A percentile compares a stretch with the other conserved stretches of the same genome.
phyloP scores from a whole-genome alignment of 1,284 basidiomycete genomes.

The Trichosporon sp. region DNA sequence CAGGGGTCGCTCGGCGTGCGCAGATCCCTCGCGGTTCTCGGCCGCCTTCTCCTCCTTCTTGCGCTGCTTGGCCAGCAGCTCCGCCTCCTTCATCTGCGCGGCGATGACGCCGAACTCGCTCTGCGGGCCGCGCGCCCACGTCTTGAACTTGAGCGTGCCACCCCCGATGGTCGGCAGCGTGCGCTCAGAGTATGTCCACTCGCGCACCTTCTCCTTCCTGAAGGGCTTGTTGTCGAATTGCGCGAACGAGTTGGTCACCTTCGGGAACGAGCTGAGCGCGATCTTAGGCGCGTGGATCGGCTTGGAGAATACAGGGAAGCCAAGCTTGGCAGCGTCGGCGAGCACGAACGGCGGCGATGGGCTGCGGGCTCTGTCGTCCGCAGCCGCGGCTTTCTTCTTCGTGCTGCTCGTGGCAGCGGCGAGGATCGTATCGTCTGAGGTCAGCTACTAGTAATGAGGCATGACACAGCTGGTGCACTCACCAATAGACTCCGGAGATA shows the following conservation, averaged over 20 bases:
- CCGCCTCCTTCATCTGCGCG: conserved; percentile 35
- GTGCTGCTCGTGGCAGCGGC: conserved; percentile 5
- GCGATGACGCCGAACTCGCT: conserved; percentile 33
- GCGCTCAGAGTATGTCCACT: conserved; percentile 28
- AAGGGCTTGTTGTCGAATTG: conserved; percentile 37
- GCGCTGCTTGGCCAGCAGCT: conserved; percentile 21
- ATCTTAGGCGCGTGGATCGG: conserved; percentile 37
- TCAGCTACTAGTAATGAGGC: not conserved
- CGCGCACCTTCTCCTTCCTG: conserved; percentile 33
- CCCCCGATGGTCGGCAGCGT: conserved; percentile 34
- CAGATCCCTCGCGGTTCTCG: conserved; percentile 9
- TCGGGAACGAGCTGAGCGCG: conserved; percentile 33
- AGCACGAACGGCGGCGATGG: conserved; percentile 34
- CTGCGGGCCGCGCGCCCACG: conserved; percentile 36
- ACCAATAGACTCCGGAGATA: conserved; percentile 28
- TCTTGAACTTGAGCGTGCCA: conserved; percentile 35
- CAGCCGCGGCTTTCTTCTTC: not conserved
- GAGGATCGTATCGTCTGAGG: conserved; percentile 10
- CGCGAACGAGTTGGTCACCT: conserved; percentile 38
- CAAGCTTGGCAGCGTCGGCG: conserved; percentile 33
- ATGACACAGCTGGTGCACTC: not conserved
- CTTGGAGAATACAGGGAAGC: conserved; percentile 42
- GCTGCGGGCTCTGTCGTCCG: conserved; percentile 3
- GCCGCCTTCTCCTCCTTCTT: conserved; percentile 17
- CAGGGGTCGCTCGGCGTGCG: conserved; percentile 16